Percentiles rank a stretch among this genome's conserved stretches.
Conservation (phyloP, 257 asterid genomes). For the Striga asiatica region DNA sequence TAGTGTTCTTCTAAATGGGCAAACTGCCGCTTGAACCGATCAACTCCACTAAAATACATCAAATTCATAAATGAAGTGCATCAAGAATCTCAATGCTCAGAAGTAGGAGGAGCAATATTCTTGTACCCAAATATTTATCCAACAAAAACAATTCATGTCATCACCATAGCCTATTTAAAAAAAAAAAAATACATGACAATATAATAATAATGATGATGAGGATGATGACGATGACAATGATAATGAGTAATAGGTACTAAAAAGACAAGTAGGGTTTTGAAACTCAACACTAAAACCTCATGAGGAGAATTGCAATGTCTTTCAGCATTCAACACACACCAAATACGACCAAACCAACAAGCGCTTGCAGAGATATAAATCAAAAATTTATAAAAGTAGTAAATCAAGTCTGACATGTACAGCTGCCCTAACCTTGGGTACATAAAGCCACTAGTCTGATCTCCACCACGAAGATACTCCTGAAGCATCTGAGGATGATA, state of each 20-base stretch:
- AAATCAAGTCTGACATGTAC: neutral
- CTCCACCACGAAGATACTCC: constrained; percentile 86
- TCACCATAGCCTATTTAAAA: too few relatives aligned
- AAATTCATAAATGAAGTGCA: neutral
- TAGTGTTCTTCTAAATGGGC: constrained; percentile 89
- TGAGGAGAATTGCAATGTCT: too few relatives aligned
- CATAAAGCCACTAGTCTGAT: constrained; percentile 92
- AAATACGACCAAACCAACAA: neutral
- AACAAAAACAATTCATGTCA: neutral
- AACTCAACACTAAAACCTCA: too few relatives aligned
- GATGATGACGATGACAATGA: too few relatives aligned
- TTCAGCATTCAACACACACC: too few relatives aligned
- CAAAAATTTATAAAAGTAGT: neutral
- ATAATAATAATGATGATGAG: too few relatives aligned
- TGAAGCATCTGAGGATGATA: constrained; percentile 97
- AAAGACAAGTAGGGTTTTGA: too few relatives aligned
- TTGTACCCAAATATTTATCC: neutral
- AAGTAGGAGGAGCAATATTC: neutral
- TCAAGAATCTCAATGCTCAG: constrained; percentile 6
- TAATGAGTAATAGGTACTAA: too few relatives aligned
- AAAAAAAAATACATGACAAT: too few relatives aligned
- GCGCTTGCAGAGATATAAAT: neutral
- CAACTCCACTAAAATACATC: constrained; percentile 64
- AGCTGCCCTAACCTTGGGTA: constrained; percentile 70
- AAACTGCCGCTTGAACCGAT: constrained; percentile 90